A percentile compares a stretch with the other conserved stretches of the same genome.
Conservation (phyloP, 306 rosid species). For the Parietaria judaica region DNA sequence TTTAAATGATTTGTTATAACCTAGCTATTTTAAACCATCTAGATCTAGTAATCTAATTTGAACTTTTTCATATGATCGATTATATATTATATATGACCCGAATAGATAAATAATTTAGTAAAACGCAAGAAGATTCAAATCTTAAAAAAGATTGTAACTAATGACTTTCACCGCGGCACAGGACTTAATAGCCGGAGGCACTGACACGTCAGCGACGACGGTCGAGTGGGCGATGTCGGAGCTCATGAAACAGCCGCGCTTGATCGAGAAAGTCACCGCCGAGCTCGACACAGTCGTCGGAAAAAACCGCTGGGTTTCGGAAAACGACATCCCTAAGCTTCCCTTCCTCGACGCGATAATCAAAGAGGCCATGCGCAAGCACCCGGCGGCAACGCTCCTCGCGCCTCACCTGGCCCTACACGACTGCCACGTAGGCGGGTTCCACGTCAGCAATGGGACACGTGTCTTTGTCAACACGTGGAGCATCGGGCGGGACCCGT, state of each 20-base stretch:
- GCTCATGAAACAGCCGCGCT: conserved; percentile 28
- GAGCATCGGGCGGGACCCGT: conserved; percentile 27
- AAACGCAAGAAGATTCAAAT: too few relatives aligned
- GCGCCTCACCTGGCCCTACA: conserved; percentile 28
- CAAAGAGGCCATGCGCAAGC: conserved; percentile 34
- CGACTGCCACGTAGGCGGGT: conserved; percentile 23
- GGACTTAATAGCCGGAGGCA: conserved; percentile 33
- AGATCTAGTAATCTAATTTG: too few relatives aligned
- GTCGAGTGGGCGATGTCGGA: conserved; percentile 42
- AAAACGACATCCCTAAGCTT: conserved; percentile 28
- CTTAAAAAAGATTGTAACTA: not conserved
- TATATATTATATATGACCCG: too few relatives aligned
- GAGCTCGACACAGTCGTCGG: conserved; percentile 33
- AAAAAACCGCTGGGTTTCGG: conserved; percentile 30
- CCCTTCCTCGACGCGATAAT: conserved; percentile 26
- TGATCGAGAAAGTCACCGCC: conserved; percentile 20
- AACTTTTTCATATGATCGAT: too few relatives aligned
- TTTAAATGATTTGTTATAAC: too few relatives aligned
- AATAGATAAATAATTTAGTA: too few relatives aligned
- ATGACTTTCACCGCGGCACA: not conserved
- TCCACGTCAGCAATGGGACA: conserved; percentile 17
- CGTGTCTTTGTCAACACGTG: conserved; percentile 27
- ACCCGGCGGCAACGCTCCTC: conserved; percentile 22
- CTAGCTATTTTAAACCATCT: too few relatives aligned
- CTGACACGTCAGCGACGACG: conserved; percentile 28